phyloP scores from a whole-genome alignment of 139 green algal genomes.

The Tetradesmus lagerheimii region DNA sequence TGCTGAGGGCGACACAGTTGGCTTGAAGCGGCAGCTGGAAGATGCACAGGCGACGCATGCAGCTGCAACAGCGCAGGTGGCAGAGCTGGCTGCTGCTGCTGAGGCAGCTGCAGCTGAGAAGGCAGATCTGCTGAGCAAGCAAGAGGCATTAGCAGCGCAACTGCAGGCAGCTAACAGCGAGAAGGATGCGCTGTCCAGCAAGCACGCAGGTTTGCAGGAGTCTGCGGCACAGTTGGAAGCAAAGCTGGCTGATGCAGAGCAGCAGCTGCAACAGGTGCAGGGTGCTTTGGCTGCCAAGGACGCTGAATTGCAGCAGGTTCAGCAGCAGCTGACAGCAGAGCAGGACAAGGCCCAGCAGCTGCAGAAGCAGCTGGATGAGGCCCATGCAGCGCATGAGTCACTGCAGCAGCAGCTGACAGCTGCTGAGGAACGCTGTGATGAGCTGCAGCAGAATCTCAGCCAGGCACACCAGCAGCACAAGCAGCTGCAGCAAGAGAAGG shows the following conservation, averaged over 20 bases:
- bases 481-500: constrained; percentile 7
- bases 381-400: background rate
- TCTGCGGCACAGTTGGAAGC: background rate
- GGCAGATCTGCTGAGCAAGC: constrained; percentile 13
- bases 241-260: background rate
- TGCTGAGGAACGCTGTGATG: background rate
- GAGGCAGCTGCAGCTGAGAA: background rate
- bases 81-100: background rate
- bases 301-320: background rate
- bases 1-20: background rate
- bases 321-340: background rate
- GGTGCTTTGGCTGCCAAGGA: background rate
- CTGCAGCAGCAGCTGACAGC: constrained; percentile 3
- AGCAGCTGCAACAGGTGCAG: background rate
- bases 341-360: background rate
- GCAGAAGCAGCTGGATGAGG: constrained; percentile 9
- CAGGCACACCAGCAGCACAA: background rate
- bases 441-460: background rate
- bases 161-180: background rate
- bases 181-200: background rate
- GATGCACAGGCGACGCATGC: background rate
- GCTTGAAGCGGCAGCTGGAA: background rate
- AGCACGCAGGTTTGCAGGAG: background rate
- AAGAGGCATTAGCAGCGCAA: background rate
- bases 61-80: background rate